These are phyloP conservation scores for Coniochaeta prunicola DNA, from an alignment of 2,329 filamentous ascomycete genomes.

Conservation along the genomic window DNA sequence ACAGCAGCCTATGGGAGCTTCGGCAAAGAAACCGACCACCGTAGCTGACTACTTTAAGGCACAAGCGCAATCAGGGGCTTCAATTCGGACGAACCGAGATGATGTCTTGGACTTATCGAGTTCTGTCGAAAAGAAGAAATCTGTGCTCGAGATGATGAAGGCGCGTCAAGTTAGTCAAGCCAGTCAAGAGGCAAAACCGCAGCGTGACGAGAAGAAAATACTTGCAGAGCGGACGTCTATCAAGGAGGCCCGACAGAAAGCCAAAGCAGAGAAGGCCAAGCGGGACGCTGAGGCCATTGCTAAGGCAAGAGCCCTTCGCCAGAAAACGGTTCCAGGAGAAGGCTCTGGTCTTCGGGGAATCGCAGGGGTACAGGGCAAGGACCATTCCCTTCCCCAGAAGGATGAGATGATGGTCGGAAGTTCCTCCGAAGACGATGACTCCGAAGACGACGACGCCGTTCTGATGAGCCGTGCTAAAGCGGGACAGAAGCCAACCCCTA, in stretches of 20 bases:
- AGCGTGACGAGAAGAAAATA: constrained; percentile 27
- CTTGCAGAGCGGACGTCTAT: constrained; percentile 46
- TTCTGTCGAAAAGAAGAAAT: background rate
- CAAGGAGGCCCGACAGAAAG: constrained; percentile 65
- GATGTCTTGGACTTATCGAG: background rate
- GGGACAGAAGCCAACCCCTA: constrained; percentile 40
- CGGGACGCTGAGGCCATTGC: constrained; percentile 67
- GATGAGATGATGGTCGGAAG: constrained; percentile 89
- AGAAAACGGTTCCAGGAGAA: constrained; percentile 57
- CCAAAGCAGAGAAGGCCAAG: constrained; percentile 66
- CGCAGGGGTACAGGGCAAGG: constrained; percentile 65
- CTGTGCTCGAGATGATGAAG: constrained; percentile 36
- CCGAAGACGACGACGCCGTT: constrained; percentile 53
- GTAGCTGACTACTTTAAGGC: constrained; percentile 59
- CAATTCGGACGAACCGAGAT: background rate
- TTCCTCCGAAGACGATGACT: constrained; percentile 67
- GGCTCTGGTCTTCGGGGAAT: constrained; percentile 72
- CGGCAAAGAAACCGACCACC: constrained; percentile 40
- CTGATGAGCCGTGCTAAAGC: constrained; percentile 40
- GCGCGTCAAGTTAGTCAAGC: constrained; percentile 23
- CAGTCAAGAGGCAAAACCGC: constrained; percentile 33
- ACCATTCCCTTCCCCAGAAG: constrained; percentile 59
- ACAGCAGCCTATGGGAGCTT: constrained; percentile 21
- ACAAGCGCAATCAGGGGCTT: constrained; percentile 15
- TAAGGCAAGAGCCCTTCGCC: constrained; percentile 53